Percentiles rank a stretch among this genome's conserved stretches.
Conservation (phyloP, 768 basidiomycete genomes). For the Pleurotus citrinopileatus region DNA sequence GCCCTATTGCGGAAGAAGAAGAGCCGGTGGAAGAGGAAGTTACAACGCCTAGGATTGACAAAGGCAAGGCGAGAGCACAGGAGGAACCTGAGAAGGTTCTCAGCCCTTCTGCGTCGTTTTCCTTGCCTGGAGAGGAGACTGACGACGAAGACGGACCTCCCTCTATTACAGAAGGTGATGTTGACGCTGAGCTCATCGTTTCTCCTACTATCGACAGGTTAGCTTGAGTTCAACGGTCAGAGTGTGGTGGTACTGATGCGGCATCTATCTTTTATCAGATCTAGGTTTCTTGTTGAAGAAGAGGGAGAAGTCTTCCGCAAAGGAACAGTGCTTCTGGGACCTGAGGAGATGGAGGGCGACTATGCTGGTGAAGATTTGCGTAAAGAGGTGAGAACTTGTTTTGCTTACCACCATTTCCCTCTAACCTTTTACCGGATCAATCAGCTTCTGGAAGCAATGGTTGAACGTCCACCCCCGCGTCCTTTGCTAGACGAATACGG, state of each 20-base stretch:
- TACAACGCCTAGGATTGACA: conserved; percentile 67
- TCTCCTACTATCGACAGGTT: conserved; percentile 51
- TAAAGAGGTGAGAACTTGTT: conserved; percentile 59
- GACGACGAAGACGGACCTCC: conserved; percentile 43
- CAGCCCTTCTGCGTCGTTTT: conserved; percentile 51
- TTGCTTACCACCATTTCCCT: background rate
- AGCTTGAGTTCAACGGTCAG: conserved; percentile 14
- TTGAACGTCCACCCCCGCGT: conserved; percentile 80
- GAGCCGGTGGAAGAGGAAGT: conserved; percentile 28
- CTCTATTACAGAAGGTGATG: conserved; percentile 32
- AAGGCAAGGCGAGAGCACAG: conserved; percentile 74
- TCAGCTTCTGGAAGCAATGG: conserved; percentile 82
- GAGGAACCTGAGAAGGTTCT: conserved; percentile 69
- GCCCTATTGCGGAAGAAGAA: conserved; percentile 7
- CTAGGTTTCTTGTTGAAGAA: conserved; percentile 83
- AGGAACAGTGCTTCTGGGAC: conserved; percentile 74
- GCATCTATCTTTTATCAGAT: conserved; percentile 37
- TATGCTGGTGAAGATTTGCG: conserved; percentile 87
- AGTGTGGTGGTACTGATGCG: background rate
- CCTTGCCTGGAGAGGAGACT: conserved; percentile 42
- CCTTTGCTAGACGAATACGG: conserved; percentile 63
- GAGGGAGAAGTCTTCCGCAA: conserved; percentile 97
- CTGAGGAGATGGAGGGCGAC: conserved; percentile 87
- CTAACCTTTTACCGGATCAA: background rate
- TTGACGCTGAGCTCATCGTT: conserved; percentile 16